phyloP scores from a whole-genome alignment of 2,329 filamentous ascomycete genomes.

The Paecilomyces fulvus region DNA sequence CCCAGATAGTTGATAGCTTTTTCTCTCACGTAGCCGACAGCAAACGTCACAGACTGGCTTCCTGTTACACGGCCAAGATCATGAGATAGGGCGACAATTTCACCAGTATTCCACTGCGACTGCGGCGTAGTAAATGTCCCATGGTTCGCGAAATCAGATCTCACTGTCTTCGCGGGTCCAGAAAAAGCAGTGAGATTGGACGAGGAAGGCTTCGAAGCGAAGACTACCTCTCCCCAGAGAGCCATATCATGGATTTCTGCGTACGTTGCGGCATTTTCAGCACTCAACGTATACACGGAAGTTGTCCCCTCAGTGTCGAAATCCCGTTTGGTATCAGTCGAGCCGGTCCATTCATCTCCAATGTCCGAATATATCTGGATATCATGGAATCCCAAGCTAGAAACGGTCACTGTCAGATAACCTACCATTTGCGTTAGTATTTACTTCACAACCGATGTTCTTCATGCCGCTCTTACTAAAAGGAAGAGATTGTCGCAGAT shows the following conservation, averaged over 20 bases:
- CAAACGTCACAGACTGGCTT: constrained; percentile 28
- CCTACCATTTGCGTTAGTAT: constrained; percentile 10
- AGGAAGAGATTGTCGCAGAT: constrained; percentile 36
- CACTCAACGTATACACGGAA: constrained; percentile 24
- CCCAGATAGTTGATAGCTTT: constrained; percentile 35
- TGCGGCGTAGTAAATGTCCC: constrained; percentile 20
- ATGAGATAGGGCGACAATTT: constrained; percentile 31
- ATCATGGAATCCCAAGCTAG: constrained; percentile 12
- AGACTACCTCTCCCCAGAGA: constrained; percentile 34
- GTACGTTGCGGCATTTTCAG: constrained; percentile 23
- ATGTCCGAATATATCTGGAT: constrained; percentile 38
- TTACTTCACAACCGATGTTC: not conserved
- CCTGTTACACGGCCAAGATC: constrained; percentile 27
- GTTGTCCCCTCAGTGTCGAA: constrained; percentile 17
- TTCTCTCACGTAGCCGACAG: constrained; percentile 33
- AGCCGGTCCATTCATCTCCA: constrained; percentile 37
- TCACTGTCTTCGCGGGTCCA: constrained; percentile 19
- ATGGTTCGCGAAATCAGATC: constrained; percentile 21
- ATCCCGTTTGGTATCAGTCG: constrained; percentile 13
- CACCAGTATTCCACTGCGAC: constrained; percentile 17
- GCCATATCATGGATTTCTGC: constrained; percentile 33
- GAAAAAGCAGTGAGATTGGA: constrained; percentile 22
- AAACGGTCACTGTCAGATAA: constrained; percentile 33
- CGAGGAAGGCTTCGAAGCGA: constrained; percentile 25
- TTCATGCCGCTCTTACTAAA: constrained; percentile 21